Base-by-base conservation (phyloP, 2,329 filamentous ascomycete genomes). In the Calonectria crousiana region DNA sequence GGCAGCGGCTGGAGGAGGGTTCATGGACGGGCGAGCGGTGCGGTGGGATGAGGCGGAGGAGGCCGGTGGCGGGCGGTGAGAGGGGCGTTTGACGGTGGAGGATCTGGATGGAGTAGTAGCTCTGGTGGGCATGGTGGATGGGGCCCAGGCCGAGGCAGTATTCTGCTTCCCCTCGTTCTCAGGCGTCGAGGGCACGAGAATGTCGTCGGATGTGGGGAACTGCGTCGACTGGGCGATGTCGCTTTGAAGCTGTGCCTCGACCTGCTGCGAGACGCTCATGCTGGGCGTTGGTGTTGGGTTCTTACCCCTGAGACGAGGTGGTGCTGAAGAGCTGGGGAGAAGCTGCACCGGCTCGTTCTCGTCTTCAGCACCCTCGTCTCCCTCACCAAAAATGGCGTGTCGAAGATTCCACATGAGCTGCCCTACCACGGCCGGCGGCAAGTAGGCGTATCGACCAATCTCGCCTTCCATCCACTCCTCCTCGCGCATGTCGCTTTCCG, bases 331-430 rank as follows among this genome's bases (percentile, higher is more conserved):
- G 70, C 76, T 76, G 49, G 72, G 74, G 53, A 79, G 65, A 62
- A 79, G 75, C 32, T 78, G 69, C 32, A 79, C 78, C 32, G 67
- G 71, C 44, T 74, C 78, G 2, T 80, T 73, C 2, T 80, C 73
- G 0, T 79, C 65, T 47, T 68, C 75, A 2, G 76, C 72, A 0
- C 69, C 68, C 11, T 75, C 68, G 10, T 34, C 53, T 26, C 65
- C 74, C 10, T 84, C 82, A 4, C 68, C 81, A 73, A 82, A 84
- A 70, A 92, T 87, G 1, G 92, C 80, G 6, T 89, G 88, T 51
- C 88, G 85, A 41, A 93, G 80, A 72, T 93, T 93, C 67, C 87
- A 90, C 56, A 92, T 86, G 16, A 93, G 82, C 76, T 90, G 87
- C 8, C 90, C 90, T 0, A 91, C 87, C 1, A 91, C 87, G 2